A percentile compares a stretch with the other conserved stretches of the same genome.
Conservation (phyloP, 2,329 filamentous ascomycete genomes). For the Fusarium sp. region DNA sequence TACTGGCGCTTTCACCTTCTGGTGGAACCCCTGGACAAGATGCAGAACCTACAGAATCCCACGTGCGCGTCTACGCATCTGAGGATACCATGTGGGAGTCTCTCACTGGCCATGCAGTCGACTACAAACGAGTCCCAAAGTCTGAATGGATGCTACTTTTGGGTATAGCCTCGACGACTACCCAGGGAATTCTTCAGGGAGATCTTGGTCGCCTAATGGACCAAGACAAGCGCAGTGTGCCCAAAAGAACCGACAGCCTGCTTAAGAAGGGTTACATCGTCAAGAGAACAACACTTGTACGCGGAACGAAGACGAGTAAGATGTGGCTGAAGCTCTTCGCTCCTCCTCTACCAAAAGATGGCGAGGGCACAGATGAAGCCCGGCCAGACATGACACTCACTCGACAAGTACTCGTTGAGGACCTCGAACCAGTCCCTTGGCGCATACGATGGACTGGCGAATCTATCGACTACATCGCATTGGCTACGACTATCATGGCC, state of each 20-base stretch:
- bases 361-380: conserved; percentile 39
- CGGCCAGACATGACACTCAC: conserved; percentile 53
- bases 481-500: conserved; percentile 68
- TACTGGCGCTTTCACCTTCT: conserved; percentile 39
- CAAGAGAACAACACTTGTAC: conserved; percentile 68
- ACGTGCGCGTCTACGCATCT: conserved; percentile 58
- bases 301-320: conserved; percentile 71
- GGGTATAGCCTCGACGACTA: conserved; percentile 65
- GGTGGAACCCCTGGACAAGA: conserved; percentile 10
- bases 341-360: conserved; percentile 55
- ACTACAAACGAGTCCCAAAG: conserved; percentile 67
- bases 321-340: conserved; percentile 69
- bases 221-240: conserved; percentile 73
- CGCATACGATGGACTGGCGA: conserved; percentile 66
- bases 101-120: conserved; percentile 68
- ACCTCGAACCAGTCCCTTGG: conserved; percentile 67
- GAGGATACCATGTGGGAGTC: conserved; percentile 69
- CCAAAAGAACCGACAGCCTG: conserved; percentile 69
- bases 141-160: conserved; percentile 70
- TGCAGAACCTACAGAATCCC: background rate
- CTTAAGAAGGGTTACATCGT: conserved; percentile 70
- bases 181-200: conserved; percentile 69
- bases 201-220: conserved; percentile 67
- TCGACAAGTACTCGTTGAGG: conserved; percentile 53
- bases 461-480: conserved; percentile 67